Conservation (phyloP, 257 asterid genomes). For the Solanum neorickii region DNA sequence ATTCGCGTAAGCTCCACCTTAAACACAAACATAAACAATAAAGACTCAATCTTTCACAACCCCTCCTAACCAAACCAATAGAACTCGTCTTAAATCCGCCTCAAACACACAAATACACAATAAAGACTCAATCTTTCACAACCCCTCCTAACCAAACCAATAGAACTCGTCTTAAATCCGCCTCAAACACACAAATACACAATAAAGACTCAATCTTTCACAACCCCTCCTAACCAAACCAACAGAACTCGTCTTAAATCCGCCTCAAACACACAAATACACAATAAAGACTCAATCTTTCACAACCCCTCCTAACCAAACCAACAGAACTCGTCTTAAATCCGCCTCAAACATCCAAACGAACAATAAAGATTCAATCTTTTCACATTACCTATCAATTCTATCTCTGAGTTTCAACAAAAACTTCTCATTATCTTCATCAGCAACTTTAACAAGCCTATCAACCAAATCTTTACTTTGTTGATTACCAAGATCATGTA, state of each 20-base stretch:
- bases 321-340: background rate
- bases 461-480: slow-evolving; percentile 17
- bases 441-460: slow-evolving; percentile 5
- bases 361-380: background rate
- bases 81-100: background rate
- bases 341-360: background rate
- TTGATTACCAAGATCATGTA: slow-evolving; percentile 31
- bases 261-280: background rate
- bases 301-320: too few species aligned
- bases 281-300: background rate
- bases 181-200: background rate
- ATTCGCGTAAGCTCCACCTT: background rate
- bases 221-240: background rate
- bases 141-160: background rate
- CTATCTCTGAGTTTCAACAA: slow-evolving; percentile 13
- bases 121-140: background rate
- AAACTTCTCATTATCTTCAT: slow-evolving; percentile 16
- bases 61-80: background rate
- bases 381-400: slow-evolving; percentile 2
- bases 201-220: background rate
- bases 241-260: background rate
- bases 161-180: background rate
- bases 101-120: background rate
- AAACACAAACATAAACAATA: background rate
- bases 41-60: too few species aligned